A percentile compares a stretch with the other conserved stretches of the same genome.
Evolutionary conservation across 2,329 filamentous ascomycete genomes (phyloP).

Genomic region (Helminthosporium solani): DNA sequence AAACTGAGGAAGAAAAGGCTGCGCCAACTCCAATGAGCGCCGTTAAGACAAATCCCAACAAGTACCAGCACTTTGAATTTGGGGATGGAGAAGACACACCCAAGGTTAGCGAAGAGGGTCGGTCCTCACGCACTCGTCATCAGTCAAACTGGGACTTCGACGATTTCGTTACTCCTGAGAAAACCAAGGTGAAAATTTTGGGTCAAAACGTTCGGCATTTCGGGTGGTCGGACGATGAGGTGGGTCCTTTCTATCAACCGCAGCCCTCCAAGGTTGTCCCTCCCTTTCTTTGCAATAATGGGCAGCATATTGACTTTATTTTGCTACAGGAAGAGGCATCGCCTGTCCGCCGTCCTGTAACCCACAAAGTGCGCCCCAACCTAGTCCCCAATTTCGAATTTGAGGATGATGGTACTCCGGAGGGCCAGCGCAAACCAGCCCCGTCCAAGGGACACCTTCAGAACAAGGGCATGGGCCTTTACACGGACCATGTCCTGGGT

Average conservation of each 20-base stretch:
- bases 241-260: slow-evolving; percentile 28
- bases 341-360: slow-evolving; percentile 59
- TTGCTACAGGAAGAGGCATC: slow-evolving; percentile 55
- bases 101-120: slow-evolving; percentile 32
- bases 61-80: slow-evolving; percentile 85
- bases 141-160: slow-evolving; percentile 82
- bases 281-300: neutral
- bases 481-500: slow-evolving; percentile 73
- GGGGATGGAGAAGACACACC: slow-evolving; percentile 58
- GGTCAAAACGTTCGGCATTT: slow-evolving; percentile 73
- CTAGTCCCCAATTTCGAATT: slow-evolving; percentile 83
- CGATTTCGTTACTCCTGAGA: slow-evolving; percentile 82
- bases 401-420: slow-evolving; percentile 68
- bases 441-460: slow-evolving; percentile 52
- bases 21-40: slow-evolving; percentile 34
- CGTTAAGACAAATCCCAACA: slow-evolving; percentile 70
- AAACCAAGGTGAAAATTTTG: slow-evolving; percentile 64
- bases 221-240: slow-evolving; percentile 72
- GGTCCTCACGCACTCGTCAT: slow-evolving; percentile 54
- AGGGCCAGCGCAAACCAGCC: slow-evolving; percentile 47
- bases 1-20: slow-evolving; percentile 50
- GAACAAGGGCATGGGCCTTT: slow-evolving; percentile 70
- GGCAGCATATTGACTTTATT: slow-evolving; percentile 19
- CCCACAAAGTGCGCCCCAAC: slow-evolving; percentile 72
- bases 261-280: slow-evolving; percentile 16